Percentiles rank a stretch among this genome's conserved stretches.
These are phyloP conservation scores for Euphorbia lathyris DNA, from an alignment of 345 rosid species.

Conservation along the genomic window DNA sequence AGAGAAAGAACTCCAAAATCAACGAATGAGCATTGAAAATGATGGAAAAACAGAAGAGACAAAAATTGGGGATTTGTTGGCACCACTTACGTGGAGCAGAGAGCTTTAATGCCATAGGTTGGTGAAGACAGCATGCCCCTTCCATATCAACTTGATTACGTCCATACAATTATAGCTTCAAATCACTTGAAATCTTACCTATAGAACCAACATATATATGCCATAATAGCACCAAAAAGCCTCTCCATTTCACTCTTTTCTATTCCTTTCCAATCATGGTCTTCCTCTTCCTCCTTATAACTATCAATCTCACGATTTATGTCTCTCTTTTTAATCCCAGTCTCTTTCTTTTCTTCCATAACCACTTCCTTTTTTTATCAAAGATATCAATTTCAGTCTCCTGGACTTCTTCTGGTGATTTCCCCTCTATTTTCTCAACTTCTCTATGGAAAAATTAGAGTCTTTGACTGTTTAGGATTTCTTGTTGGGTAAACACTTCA, in stretches of 20 bases:
- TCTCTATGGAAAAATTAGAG: neutral
- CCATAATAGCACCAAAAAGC: slow-evolving; percentile 40
- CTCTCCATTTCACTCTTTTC: slow-evolving; percentile 43
- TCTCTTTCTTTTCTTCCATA: no score
- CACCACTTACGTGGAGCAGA: slow-evolving; percentile 58
- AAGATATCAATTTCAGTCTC: slow-evolving; percentile 13
- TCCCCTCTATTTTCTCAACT: neutral
- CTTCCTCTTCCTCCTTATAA: no score
- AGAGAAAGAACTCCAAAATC: neutral
- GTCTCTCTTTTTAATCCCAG: neutral
- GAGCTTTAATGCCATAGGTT: slow-evolving; percentile 40
- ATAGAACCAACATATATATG: slow-evolving; percentile 30
- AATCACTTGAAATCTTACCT: slow-evolving; percentile 15
- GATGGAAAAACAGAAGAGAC: neutral
- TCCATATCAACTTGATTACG: slow-evolving; percentile 51
- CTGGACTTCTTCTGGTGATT: neutral
- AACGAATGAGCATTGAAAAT: neutral
- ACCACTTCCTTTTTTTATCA: neutral
- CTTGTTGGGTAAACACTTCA: neutral
- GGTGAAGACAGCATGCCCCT: slow-evolving; percentile 48
- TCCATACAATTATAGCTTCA: slow-evolving; percentile 38
- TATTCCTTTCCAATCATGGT: slow-evolving; percentile 59
- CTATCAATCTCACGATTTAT: slow-evolving; percentile 10
- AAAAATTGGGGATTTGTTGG: neutral
- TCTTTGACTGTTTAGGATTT: neutral